Percentiles rank a stretch among this genome's conserved stretches.
Conservation (phyloP, 2,329 filamentous ascomycete genomes). For the Fusarium keratoplasticum region DNA sequence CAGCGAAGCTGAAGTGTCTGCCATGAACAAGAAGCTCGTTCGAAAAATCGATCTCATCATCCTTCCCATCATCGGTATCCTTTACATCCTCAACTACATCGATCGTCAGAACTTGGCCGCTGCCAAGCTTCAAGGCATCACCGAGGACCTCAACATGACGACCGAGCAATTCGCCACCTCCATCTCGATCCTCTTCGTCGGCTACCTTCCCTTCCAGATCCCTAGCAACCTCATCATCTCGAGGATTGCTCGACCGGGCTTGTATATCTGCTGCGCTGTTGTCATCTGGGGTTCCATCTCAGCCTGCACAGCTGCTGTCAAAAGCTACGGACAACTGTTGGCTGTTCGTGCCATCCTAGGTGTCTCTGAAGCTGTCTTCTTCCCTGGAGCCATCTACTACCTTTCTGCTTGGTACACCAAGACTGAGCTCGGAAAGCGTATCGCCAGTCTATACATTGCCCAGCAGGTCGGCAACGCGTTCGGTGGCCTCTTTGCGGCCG, state of each 20-base stretch:
- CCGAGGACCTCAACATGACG: conserved; percentile 52
- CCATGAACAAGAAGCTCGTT: conserved; percentile 17
- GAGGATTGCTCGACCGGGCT: conserved; percentile 24
- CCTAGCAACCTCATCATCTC: conserved; percentile 51
- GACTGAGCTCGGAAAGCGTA: conserved; percentile 49
- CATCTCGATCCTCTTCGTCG: conserved; percentile 50
- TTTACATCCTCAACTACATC: conserved; percentile 57
- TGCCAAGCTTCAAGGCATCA: conserved; percentile 43
- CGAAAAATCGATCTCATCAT: conserved; percentile 49
- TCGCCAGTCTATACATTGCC: conserved; percentile 45
- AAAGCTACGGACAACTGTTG: conserved; percentile 45
- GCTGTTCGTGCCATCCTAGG: conserved; percentile 59
- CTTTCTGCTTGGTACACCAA: conserved; percentile 56
- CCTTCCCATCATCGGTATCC: conserved; percentile 44
- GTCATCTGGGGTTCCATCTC: conserved; percentile 42
- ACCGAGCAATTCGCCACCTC: conserved; percentile 53
- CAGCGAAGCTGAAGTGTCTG: conserved; percentile 4
- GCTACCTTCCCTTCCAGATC: conserved; percentile 52
- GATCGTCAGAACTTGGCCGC: conserved; percentile 46
- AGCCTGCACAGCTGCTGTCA: conserved; percentile 56
- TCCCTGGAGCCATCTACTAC: conserved; percentile 57
- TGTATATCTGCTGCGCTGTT: conserved; percentile 39
- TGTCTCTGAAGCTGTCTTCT: conserved; percentile 67
- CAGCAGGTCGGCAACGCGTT: conserved; percentile 47
- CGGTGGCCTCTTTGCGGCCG: conserved; percentile 51